These are phyloP conservation scores for Aspergillus oerlinghausenensis DNA, from an alignment of 2,329 filamentous ascomycete species.

Conservation along the genomic window DNA sequence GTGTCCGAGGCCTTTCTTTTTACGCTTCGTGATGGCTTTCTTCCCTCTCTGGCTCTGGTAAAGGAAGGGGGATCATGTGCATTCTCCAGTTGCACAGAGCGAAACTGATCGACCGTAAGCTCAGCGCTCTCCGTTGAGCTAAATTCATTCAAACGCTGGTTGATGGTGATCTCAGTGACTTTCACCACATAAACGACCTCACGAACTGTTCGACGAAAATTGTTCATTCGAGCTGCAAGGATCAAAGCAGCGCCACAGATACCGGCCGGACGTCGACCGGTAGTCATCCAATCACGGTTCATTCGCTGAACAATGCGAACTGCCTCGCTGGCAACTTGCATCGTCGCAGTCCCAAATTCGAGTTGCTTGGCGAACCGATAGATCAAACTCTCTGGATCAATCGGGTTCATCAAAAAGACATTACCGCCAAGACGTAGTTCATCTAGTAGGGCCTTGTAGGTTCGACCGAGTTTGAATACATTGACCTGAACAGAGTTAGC, in stretches of 20 bases:
- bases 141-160: constrained; percentile 88
- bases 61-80: constrained; percentile 79
- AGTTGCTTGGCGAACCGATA: constrained; percentile 86
- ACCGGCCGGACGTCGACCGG: constrained; percentile 86
- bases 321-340: constrained; percentile 82
- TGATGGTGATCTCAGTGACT: constrained; percentile 88
- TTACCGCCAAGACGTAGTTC: constrained; percentile 49
- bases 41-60: constrained; percentile 53
- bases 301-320: constrained; percentile 84
- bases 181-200: constrained; percentile 99
- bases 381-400: constrained; percentile 86
- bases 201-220: constrained; percentile 84
- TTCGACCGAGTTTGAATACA: constrained; percentile 85
- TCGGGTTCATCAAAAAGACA: constrained; percentile 66
- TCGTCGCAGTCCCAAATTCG: constrained; percentile 78
- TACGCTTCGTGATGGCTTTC: constrained; percentile 46
- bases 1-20: constrained; percentile 32
- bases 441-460: constrained; percentile 78
- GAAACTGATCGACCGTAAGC: constrained; percentile 83
- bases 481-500: constrained; percentile 55
- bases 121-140: constrained; percentile 77
- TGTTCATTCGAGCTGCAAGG: constrained; percentile 95
- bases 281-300: constrained; percentile 96
- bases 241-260: constrained; percentile 92
- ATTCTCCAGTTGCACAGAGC: constrained; percentile 53